Evolutionary conservation across 257 asterid species (phyloP).

Genomic region (Solanum chmielewskii): DNA sequence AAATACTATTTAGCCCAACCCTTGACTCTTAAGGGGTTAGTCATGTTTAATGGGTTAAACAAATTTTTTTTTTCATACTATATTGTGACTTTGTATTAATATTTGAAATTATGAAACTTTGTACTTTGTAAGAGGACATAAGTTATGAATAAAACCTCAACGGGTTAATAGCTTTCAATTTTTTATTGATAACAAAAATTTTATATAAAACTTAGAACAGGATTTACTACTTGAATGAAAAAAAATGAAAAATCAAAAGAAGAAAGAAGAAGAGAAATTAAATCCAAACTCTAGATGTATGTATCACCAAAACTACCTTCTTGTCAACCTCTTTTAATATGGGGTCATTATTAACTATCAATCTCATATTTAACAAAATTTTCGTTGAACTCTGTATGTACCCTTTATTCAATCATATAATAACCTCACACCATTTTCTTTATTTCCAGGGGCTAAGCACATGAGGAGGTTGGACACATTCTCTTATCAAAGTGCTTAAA

Average conservation of each 20-base stretch:
- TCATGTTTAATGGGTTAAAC: neutral
- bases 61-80: neutral
- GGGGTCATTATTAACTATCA: neutral
- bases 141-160: neutral
- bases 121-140: neutral
- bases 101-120: neutral
- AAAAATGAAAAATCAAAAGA: neutral
- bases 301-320: neutral
- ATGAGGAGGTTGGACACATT: neutral
- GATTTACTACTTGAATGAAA: neutral
- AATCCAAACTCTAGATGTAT: neutral
- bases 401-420: neutral
- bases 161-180: neutral
- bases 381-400: no score
- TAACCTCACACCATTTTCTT: no score
- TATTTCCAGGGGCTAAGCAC: neutral
- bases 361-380: neutral
- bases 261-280: neutral
- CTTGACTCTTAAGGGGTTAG: neutral
- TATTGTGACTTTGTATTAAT: neutral
- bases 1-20: neutral
- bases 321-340: neutral
- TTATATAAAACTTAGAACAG: neutral
- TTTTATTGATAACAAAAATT: no score
- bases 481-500: no score